Evolutionary conservation across 2,329 filamentous ascomycete species (phyloP), one percentile per base, ranked within the genome.

Genomic region (Paecilomyces sp.): DNA sequence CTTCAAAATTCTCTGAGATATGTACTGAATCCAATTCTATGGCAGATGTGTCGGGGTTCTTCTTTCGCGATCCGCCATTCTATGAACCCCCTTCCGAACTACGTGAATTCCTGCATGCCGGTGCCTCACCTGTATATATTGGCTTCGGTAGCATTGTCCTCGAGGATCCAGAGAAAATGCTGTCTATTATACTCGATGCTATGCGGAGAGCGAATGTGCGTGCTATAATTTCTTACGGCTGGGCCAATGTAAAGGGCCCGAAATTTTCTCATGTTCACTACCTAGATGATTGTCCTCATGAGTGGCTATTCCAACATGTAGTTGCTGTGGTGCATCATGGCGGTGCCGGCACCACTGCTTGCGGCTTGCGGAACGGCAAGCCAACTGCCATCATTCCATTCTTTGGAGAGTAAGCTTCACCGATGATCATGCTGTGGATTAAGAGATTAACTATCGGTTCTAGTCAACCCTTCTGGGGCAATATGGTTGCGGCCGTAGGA

Each of bases 61-160:
- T 79, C 60, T 80, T 81, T 63, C 65, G 71, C 30, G 67, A 71
- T 57, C 18, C 41, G 5, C 41, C 41, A 12, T 15, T 62, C 7
- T 76, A 80, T 58, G 71, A 65, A 0, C 79, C 80, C 1, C 69
- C 75, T 0, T 58, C 68, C 0, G 76, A 78, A 6, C 62, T 82
- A 2, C 66, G 65, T 2, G 61, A 64, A 0, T 85, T 84, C 55
- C 73, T 85, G 1, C 65, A 64, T 8, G 67, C 70, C 0, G 82
- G 82, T 0, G 74, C 80, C 1, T 72, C 77, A 6, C 82, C 82
- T 0, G 67, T 85, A 0, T 85, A 84, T 58, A 81, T 85, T 34
- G 82, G 82, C 0, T 85, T 85, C 63, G 82, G 83, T 3, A 82
- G 79, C 36, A 84, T 85, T 54, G 81, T 84, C 0, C 74, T 84